Percentiles rank a stretch among this genome's conserved stretches.
phyloP scores from a whole-genome alignment of 2,329 filamentous ascomycete species.

The Colletotrichum chrysophilum region DNA sequence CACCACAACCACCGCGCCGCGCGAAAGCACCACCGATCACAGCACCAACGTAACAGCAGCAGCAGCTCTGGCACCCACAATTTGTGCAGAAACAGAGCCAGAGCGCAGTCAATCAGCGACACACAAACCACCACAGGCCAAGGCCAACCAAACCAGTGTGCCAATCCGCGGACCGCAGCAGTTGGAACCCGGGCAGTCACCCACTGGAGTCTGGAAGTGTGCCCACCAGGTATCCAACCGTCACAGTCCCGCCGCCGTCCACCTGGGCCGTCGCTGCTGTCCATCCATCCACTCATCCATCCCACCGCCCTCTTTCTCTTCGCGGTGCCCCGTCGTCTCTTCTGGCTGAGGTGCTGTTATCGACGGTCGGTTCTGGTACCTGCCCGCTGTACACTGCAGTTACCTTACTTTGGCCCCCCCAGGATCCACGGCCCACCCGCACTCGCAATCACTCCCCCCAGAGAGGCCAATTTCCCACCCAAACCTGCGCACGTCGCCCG shows the following conservation, averaged over 20 bases:
- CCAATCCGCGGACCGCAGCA: neutral
- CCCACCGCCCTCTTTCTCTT: neutral
- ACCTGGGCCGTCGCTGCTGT: neutral
- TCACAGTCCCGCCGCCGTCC: neutral
- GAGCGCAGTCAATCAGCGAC: neutral
- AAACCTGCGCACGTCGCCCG: slow-evolving; percentile 16
- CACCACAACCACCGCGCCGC: neutral
- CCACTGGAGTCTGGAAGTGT: neutral
- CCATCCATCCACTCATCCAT: neutral
- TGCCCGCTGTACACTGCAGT: neutral
- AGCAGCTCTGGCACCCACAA: neutral
- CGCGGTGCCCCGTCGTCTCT: neutral
- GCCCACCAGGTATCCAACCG: neutral
- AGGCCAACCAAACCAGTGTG: neutral
- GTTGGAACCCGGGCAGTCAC: neutral
- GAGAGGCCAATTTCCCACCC: slow-evolving; percentile 22
- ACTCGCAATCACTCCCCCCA: slow-evolving; percentile 17
- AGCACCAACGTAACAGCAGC: neutral
- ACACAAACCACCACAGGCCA: neutral
- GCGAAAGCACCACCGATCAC: neutral
- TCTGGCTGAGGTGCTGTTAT: neutral
- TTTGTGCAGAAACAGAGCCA: neutral
- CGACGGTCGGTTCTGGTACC: neutral
- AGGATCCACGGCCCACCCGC: slow-evolving; percentile 14
- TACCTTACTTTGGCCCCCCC: neutral